phyloP scores from a whole-genome alignment of 2,329 filamentous ascomycete genomes.

The Pseudogymnoascus sp. region DNA sequence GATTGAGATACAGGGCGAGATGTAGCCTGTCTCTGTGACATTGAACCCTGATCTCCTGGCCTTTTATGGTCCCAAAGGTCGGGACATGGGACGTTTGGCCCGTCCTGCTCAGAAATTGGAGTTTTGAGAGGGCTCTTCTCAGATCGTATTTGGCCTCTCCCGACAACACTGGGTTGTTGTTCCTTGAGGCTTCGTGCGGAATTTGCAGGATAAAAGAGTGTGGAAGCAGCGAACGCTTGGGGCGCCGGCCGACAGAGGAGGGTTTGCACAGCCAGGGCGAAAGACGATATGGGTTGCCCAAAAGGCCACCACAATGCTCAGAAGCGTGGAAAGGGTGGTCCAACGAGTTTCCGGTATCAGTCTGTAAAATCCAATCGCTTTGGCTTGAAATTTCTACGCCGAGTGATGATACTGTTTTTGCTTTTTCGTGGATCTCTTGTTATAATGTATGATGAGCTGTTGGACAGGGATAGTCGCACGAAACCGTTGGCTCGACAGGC shows the following conservation, averaged over 20 bases:
- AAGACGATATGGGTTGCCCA: constrained; percentile 11
- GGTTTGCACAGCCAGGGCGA: constrained; percentile 37
- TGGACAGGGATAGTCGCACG: not conserved
- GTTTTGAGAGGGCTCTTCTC: constrained; percentile 16
- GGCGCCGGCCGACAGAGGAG: constrained; percentile 28
- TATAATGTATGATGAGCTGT: constrained; percentile 10
- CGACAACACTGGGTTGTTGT: constrained; percentile 17
- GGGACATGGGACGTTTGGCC: constrained; percentile 48
- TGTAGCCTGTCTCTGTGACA: constrained; percentile 55
- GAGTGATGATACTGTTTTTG: not conserved
- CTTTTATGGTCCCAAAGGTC: constrained; percentile 43
- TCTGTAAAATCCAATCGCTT: not conserved
- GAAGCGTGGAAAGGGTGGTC: not conserved
- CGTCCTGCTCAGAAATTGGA: constrained; percentile 11
- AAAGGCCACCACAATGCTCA: not conserved
- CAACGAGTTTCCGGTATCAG: not conserved
- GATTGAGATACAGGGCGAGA: constrained; percentile 48
- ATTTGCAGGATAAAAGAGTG: constrained; percentile 14
- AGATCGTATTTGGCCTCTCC: constrained; percentile 18
- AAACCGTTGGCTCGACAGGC: not conserved
- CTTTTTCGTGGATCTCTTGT: not conserved
- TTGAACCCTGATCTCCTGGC: constrained; percentile 54
- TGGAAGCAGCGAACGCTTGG: constrained; percentile 10
- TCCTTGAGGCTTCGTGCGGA: constrained; percentile 14
- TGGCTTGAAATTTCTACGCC: not conserved